Base-by-base conservation (phyloP, 2,329 filamentous ascomycete species). In the Cytospora paraplurivora region DNA sequence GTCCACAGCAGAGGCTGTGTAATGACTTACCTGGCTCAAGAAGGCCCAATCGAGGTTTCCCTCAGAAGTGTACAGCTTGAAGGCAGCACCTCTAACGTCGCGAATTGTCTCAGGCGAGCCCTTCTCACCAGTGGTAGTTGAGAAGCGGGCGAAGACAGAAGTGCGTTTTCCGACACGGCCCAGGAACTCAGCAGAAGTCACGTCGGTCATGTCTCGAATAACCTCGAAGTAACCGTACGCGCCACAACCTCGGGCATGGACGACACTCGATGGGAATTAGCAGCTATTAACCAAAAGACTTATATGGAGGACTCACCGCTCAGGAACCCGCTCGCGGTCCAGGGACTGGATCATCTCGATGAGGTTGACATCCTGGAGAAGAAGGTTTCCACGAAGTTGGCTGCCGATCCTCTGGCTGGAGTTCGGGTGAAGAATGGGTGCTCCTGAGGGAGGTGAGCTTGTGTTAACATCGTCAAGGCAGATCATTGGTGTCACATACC, bases 21-120 rank as follows among this genome's bases (percentile, higher is more conserved):
- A 35, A 37, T 21, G 15, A 35, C 53, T 35, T 7, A 56, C 53
- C 37, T 50, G 56, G 41, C 32, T 37, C 44, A 57, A 44, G 44
- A 59, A 56, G 5, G 67, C 69, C 79, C 76, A 80, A 79, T 85
- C 85, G 72, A 85, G 86, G 71, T 88, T 89, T 58, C 87, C 87
- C 69, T 88, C 85, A 56, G 88, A 84, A 0, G 86, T 88, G 69
- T 87, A 88, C 68, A 88, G 84, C 65, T 85, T 79, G 27, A 82
- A 81, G 0, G 86, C 85, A 69, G 87, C 88, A 2, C 86, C 86
- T 64, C 87, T 85, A 2, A 88, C 83, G 75, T 89, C 86, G 49
- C 86, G 81, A 6, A 81, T 82, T 1, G 83, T 84, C 69, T 89
- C 87, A 8, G 82, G 78, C 15, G 62, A 71, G 37, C 70, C 72